These are phyloP conservation scores for Cylindrodendrum hubeiense DNA, from an alignment of 2,329 filamentous ascomycete genomes.

Conservation along the genomic window DNA sequence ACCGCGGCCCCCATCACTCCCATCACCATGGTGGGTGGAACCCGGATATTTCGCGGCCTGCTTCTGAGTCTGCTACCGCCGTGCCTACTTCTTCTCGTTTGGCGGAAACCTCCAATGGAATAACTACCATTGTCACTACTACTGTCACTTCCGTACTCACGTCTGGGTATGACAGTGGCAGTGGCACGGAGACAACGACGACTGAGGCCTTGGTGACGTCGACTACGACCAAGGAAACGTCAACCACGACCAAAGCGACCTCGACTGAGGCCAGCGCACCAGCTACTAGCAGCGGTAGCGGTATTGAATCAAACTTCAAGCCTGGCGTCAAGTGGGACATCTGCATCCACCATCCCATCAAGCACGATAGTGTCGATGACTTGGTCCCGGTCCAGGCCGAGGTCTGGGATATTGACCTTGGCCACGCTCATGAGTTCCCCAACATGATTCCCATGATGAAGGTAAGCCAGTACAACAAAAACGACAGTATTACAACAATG, in stretches of 20 bases:
- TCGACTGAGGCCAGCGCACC: not conserved
- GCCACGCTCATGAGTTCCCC: constrained; percentile 41
- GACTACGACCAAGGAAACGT: not conserved
- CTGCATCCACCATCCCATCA: constrained; percentile 47
- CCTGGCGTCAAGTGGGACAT: constrained; percentile 49
- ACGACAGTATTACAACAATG: no score
- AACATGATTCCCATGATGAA: constrained; percentile 46
- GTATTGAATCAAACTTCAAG: constrained; percentile 34
- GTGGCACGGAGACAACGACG: not conserved
- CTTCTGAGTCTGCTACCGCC: not conserved
- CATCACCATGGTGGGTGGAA: not conserved
- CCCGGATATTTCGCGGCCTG: not conserved
- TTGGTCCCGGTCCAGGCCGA: constrained; percentile 43
- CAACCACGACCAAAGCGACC: not conserved
- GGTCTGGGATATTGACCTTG: constrained; percentile 50
- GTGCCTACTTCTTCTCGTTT: not conserved
- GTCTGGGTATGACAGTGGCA: not conserved
- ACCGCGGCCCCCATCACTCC: not conserved
- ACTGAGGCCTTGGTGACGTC: not conserved
- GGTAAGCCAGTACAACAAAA: constrained; percentile 25
- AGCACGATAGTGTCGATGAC: constrained; percentile 39
- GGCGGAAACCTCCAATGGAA: not conserved
- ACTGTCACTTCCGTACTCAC: not conserved
- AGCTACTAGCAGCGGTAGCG: not conserved
- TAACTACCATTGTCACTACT: not conserved